phyloP scores from a whole-genome alignment of 2,329 filamentous ascomycete genomes.

The Talaromyces atroroseus region DNA sequence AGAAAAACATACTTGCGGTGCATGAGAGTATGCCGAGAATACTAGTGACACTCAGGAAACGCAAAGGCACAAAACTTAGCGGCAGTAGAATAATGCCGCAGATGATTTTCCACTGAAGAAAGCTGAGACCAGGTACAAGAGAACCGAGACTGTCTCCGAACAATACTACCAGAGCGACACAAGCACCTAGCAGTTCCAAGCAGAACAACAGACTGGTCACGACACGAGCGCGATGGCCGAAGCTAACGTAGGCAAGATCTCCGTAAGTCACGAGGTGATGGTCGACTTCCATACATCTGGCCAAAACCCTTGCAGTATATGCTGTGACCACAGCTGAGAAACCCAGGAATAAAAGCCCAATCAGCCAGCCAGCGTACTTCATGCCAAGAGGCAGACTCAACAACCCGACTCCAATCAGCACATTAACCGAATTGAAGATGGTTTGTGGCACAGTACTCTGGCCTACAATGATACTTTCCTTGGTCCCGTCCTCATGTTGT shows the following conservation, averaged over 20 bases:
- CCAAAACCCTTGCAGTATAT: slow-evolving; percentile 80
- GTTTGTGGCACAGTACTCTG: slow-evolving; percentile 96
- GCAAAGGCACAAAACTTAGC: slow-evolving; percentile 76
- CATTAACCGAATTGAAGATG: slow-evolving; percentile 93
- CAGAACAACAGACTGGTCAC: slow-evolving; percentile 82
- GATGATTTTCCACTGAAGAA: slow-evolving; percentile 76
- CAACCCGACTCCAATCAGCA: slow-evolving; percentile 83
- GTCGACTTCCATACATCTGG: slow-evolving; percentile 84
- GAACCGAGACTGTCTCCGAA: slow-evolving; percentile 85
- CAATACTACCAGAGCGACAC: slow-evolving; percentile 83
- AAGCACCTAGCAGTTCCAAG: slow-evolving; percentile 78
- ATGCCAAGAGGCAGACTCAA: slow-evolving; percentile 83
- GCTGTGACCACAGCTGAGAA: slow-evolving; percentile 70
- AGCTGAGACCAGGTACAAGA: slow-evolving; percentile 64
- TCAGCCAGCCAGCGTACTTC: slow-evolving; percentile 81
- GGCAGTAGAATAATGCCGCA: slow-evolving; percentile 74
- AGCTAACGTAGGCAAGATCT: slow-evolving; percentile 85
- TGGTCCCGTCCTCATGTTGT: slow-evolving; percentile 75
- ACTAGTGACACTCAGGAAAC: slow-evolving; percentile 81
- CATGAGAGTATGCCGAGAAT: slow-evolving; percentile 89
- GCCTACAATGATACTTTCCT: slow-evolving; percentile 78
- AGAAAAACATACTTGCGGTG: slow-evolving; percentile 67
- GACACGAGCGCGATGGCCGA: slow-evolving; percentile 74
- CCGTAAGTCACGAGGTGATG: slow-evolving; percentile 86
- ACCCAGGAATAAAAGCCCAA: slow-evolving; percentile 68